phyloP scores from a whole-genome alignment of 495 filamentous ascomycete genomes.

The Penicillium coprophilum region DNA sequence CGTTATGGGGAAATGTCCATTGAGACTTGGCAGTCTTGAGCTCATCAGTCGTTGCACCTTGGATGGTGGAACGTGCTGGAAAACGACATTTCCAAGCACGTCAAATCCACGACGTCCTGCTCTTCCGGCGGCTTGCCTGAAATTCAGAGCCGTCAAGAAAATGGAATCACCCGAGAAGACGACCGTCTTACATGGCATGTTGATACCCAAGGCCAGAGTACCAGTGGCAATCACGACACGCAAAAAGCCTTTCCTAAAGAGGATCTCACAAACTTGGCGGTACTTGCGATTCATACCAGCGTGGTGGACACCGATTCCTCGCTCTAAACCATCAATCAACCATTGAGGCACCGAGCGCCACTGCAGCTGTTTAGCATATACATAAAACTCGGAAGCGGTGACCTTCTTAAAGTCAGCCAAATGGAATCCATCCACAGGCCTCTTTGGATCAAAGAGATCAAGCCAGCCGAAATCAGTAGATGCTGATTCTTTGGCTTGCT shows the following conservation, averaged over 20 bases:
- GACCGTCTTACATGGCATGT: constrained; percentile 83
- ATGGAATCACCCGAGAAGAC: constrained; percentile 73
- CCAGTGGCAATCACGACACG: constrained; percentile 76
- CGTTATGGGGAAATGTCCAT: constrained; percentile 75
- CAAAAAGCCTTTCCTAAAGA: constrained; percentile 72
- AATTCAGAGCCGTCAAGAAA: constrained; percentile 71
- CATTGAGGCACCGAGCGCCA: constrained; percentile 32
- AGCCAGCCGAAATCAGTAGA: constrained; percentile 53
- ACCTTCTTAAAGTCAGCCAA: constrained; percentile 63
- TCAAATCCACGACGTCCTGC: constrained; percentile 80
- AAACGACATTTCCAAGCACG: constrained; percentile 76
- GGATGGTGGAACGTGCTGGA: constrained; percentile 55
- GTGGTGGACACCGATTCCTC: constrained; percentile 76
- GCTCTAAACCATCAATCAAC: constrained; percentile 54
- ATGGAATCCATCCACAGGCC: constrained; percentile 59
- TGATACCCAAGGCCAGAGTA: constrained; percentile 74
- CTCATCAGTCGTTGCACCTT: constrained; percentile 66
- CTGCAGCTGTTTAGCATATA: constrained; percentile 47
- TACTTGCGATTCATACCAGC: constrained; percentile 76
- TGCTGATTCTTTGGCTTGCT: constrained; percentile 53
- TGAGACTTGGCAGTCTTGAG: constrained; percentile 68
- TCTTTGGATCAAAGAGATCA: constrained; percentile 63
- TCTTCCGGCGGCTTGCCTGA: constrained; percentile 72
- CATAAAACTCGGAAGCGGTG: constrained; percentile 50
- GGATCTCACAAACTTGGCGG: constrained; percentile 55